Base-by-base conservation (phyloP, 1,284 basidiomycete species). In the Anthracocystis walkeri region DNA sequence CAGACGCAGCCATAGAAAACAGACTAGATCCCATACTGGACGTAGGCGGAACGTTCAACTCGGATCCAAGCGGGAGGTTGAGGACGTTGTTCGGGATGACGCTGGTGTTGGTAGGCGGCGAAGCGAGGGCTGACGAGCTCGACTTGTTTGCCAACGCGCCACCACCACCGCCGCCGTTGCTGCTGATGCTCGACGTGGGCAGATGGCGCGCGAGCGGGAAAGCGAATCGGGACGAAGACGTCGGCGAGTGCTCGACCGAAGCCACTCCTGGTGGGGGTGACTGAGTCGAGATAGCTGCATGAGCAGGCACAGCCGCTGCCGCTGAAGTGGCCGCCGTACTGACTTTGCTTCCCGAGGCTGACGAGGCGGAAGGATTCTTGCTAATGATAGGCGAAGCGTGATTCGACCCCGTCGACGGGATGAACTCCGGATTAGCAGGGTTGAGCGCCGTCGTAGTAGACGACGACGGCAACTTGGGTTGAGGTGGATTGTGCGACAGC, bases 401-500 rank as follows among this genome's bases (percentile, higher is more conserved):
- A 5, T 65, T 76, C 14, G 76, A 78, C 4, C 72, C 71, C 0
- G 64, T 67, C n/a, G 72, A 71, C 5, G 77, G 77, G 7, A 79
- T 65, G 35, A 79, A 79, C 40, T 79, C 77, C 5, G 74, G 77
- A 51, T 79, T 79, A 33, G 75, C 67, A 14, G 77, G 77, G 51
- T 79, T 79, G 48, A 79, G 70, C 6, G 58, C 55, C 10, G 69
- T 70, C 20, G 53, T 44, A 0, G 61, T 62, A 2, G 58, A 49
- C 20, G 58, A 59, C 8, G 66, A 18, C 7, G 66, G 54, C 55
- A 68, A 23, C 33, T 50, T 45, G 33, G 63, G 25, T 23, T 53
- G 56, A 18, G 63, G 59, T 16, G 50, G 55, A 11, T 48, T 46
- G 51, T 61, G 59, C 25, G 64, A 51, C 4, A 62, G 18, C 40